These are phyloP conservation scores for Pythium folliculosum DNA, from an alignment of 352 stramenopile species.

Conservation along the genomic window DNA sequence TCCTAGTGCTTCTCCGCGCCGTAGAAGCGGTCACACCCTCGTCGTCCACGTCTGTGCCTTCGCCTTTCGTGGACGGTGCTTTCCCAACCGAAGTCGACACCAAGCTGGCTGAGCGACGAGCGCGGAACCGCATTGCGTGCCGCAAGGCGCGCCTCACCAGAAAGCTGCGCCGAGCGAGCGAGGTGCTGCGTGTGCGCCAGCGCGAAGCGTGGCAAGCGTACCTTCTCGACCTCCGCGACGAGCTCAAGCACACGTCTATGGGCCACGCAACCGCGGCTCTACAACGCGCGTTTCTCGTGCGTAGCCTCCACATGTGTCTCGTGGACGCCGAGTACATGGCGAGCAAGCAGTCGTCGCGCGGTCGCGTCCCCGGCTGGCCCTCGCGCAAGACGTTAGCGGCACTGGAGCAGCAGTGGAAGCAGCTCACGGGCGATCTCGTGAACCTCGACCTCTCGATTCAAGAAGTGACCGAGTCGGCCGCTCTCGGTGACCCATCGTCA, in stretches of 20 bases:
- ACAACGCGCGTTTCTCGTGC: background rate
- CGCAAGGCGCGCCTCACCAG: conserved; percentile 50
- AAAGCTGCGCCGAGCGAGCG: conserved; percentile 39
- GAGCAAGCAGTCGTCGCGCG: background rate
- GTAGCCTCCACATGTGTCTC: conserved; percentile 8
- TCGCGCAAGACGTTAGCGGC: background rate
- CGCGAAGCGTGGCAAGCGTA: conserved; percentile 38
- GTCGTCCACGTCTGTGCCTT: background rate
- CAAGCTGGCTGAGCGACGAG: background rate
- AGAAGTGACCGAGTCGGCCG: background rate
- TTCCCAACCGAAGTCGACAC: background rate
- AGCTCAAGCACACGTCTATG: conserved; percentile 8
- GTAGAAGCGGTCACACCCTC: background rate
- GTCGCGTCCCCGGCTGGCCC: background rate
- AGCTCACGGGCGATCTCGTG: background rate
- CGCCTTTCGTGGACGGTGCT: background rate
- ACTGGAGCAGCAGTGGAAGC: background rate
- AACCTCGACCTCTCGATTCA: background rate
- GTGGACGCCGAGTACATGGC: conserved; percentile 2
- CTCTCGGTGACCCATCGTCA: background rate
- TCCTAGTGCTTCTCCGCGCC: background rate
- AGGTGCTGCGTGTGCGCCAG: conserved; percentile 29
- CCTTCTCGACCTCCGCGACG: conserved; percentile 31
- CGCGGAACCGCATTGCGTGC: background rate
- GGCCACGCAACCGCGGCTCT: background rate